Evolutionary conservation across 2,329 filamentous ascomycete genomes (phyloP).

Genomic region (Pseudocercospora fijiensis): DNA sequence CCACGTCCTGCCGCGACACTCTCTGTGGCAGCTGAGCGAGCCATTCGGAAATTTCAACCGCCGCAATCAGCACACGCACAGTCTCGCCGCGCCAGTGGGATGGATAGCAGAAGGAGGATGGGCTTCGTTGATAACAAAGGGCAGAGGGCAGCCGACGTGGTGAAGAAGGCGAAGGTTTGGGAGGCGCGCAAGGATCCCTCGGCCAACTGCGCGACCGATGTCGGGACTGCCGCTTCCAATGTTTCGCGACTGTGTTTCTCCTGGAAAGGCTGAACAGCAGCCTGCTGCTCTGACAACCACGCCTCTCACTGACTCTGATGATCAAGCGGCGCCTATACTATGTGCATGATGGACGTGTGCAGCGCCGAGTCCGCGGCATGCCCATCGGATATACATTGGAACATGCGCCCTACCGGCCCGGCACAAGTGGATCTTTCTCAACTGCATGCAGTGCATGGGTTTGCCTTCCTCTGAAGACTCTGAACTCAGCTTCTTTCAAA

Average conservation of each 20-base stretch:
- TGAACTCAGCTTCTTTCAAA: background rate
- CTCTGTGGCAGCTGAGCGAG: too few relatives aligned
- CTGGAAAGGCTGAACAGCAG: background rate
- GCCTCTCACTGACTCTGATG: background rate
- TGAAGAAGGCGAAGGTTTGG: background rate
- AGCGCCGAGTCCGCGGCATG: background rate
- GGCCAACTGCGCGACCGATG: background rate
- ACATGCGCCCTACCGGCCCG: slow-evolving; percentile 1
- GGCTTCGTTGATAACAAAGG: too few relatives aligned
- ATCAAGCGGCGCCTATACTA: background rate
- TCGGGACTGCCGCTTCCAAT: background rate
- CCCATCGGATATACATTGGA: background rate
- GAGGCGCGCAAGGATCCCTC: background rate
- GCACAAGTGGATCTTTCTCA: slow-evolving; percentile 1
- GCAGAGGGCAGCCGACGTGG: background rate
- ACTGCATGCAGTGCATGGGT: background rate
- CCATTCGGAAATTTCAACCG: too few relatives aligned
- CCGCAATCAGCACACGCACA: too few relatives aligned
- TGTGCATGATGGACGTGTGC: background rate
- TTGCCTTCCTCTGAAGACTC: background rate
- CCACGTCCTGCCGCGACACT: too few relatives aligned
- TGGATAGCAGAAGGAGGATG: too few relatives aligned
- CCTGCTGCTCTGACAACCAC: background rate
- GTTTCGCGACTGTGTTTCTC: background rate
- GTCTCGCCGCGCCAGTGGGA: too few relatives aligned